Conservation (phyloP, 2,329 filamentous ascomycete genomes). For the Aschersonia sp. region DNA sequence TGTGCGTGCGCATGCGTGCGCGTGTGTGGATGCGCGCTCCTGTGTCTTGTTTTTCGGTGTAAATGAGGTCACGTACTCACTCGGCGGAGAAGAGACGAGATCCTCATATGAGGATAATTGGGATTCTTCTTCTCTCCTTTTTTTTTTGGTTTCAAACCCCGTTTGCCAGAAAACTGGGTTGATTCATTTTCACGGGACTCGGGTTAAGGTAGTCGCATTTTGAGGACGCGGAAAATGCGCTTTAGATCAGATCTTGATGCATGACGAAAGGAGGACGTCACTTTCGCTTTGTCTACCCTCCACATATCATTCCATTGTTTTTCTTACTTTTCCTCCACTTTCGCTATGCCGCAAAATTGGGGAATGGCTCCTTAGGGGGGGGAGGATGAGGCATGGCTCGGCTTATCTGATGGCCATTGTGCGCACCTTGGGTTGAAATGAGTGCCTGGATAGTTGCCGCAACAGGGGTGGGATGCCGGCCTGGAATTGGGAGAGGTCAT, state of each 20-base stretch:
- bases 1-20: too few species aligned
- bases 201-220: conserved; percentile 18
- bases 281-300: conserved; percentile 16
- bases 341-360: conserved; percentile 14
- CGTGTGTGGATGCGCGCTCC: too few species aligned
- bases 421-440: too few species aligned
- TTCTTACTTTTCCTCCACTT: conserved; percentile 15
- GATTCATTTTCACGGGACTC: conserved; percentile 8
- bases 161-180: conserved; percentile 4
- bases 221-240: conserved; percentile 9
- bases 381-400: conserved; percentile 4
- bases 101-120: background rate
- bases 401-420: too few species aligned
- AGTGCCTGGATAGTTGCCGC: too few species aligned
- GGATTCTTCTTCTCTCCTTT: background rate
- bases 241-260: conserved; percentile 36
- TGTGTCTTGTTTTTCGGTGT: conserved; percentile 10
- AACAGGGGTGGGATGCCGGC: too few species aligned
- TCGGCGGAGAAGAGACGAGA: conserved; percentile 3
- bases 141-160: background rate
- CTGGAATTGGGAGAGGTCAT: background rate
- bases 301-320: background rate
- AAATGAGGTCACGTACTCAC: background rate
- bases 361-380: conserved; percentile 9
- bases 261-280: conserved; percentile 31